These are phyloP conservation scores for Leptographium lundbergii DNA, from an alignment of 2,329 filamentous ascomycete genomes.

Conservation along the genomic window DNA sequence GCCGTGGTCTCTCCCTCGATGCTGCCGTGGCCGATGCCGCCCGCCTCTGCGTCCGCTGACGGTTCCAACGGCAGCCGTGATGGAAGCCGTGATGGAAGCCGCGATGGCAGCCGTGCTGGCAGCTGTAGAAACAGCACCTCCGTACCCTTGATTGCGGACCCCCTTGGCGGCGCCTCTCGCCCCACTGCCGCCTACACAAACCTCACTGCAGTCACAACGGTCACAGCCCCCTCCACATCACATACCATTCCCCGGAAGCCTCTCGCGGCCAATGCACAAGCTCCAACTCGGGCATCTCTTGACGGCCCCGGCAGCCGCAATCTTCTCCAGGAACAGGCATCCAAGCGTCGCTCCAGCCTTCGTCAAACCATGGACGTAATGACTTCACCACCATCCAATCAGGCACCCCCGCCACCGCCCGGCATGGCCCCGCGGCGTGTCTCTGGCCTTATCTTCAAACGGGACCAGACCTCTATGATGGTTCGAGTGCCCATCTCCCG, in stretches of 20 bases:
- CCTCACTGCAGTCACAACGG: background rate
- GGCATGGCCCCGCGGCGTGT: background rate
- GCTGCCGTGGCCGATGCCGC: slow-evolving; percentile 11
- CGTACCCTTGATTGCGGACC: background rate
- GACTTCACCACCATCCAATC: background rate
- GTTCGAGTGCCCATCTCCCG: slow-evolving; percentile 3
- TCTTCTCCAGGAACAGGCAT: slow-evolving; percentile 4
- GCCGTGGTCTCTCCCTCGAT: slow-evolving; percentile 7
- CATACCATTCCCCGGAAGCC: background rate
- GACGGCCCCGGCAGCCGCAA: slow-evolving; percentile 4
- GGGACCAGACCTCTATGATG: background rate
- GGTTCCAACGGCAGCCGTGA: background rate
- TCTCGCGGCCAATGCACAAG: background rate
- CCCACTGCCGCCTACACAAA: background rate
- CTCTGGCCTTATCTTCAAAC: background rate
- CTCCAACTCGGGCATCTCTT: slow-evolving; percentile 7
- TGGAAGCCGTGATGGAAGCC: background rate
- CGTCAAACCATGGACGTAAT: background rate
- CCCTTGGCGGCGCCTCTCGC: background rate
- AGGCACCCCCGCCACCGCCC: background rate
- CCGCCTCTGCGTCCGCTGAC: slow-evolving; percentile 1
- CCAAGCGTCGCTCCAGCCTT: background rate
- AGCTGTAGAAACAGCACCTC: background rate
- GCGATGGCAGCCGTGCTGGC: background rate
- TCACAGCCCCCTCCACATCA: background rate